Percentiles rank a stretch among this genome's conserved stretches.
Evolutionary conservation across 371 early-diverging fungal species (phyloP).

Genomic region (Gilbertella persicaria): DNA sequence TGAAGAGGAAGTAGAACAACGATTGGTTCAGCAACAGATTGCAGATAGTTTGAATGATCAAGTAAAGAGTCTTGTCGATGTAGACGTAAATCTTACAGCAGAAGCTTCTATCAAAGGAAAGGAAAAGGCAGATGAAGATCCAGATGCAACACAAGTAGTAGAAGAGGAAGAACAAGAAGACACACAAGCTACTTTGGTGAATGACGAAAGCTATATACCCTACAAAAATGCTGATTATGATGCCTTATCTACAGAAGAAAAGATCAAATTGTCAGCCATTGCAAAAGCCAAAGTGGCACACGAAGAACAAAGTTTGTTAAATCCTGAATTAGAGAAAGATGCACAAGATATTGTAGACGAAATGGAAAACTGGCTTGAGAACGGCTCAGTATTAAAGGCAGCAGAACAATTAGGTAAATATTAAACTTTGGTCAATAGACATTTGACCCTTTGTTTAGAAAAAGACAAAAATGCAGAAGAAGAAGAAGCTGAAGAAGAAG

Average conservation of each 20-base stretch:
- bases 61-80: conserved; percentile 4
- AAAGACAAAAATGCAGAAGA: conserved; percentile 13
- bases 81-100: conserved; percentile 1
- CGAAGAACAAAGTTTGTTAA: conserved; percentile 22
- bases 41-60: conserved; percentile 12
- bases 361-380: conserved; percentile 43
- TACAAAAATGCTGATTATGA: conserved; percentile 6
- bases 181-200: conserved; percentile 3
- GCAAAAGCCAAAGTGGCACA: conserved; percentile 26
- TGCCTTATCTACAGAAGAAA: conserved; percentile 7
- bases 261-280: conserved; percentile 2
- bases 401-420: conserved; percentile 41
- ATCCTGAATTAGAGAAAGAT: conserved; percentile 20
- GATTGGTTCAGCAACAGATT: conserved; percentile 1
- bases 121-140: background rate
- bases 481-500: conserved; percentile 9
- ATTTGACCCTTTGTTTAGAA: background rate
- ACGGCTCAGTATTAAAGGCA: conserved; percentile 26
- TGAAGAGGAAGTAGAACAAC: background rate
- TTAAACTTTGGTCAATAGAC: background rate
- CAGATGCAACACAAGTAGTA: conserved; percentile 17
- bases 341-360: conserved; percentile 42
- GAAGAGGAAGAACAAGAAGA: conserved; percentile 4
- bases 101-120: conserved; percentile 1
- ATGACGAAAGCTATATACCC: conserved; percentile 1